These are phyloP conservation scores for Solanum stenotomum DNA, from an alignment of 257 asterid species.

Conservation along the genomic window DNA sequence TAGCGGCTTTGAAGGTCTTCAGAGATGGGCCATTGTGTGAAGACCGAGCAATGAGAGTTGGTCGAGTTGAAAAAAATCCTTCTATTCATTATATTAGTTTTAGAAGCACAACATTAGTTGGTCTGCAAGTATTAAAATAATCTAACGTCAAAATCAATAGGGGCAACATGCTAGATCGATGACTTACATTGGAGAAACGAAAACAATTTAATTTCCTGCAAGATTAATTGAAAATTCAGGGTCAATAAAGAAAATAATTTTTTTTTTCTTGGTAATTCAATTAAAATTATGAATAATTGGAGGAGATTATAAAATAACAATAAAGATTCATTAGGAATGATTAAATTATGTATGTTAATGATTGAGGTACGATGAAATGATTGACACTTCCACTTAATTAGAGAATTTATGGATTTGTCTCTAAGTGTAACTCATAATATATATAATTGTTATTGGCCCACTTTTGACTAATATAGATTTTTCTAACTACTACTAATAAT, in stretches of 20 bases:
- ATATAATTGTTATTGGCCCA: neutral
- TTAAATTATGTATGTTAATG: neutral
- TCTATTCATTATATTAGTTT: too few species aligned
- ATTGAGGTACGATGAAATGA: neutral
- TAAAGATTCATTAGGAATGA: neutral
- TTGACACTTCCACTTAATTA: neutral
- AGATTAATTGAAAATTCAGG: neutral
- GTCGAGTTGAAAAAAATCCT: too few species aligned
- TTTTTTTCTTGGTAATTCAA: too few species aligned
- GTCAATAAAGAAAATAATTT: neutral
- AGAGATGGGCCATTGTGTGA: too few species aligned
- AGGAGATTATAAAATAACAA: neutral
- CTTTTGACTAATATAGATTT: neutral
- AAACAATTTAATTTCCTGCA: conserved; percentile 70
- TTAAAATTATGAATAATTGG: neutral
- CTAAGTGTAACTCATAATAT: neutral
- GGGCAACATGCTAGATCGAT: neutral
- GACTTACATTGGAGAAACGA: conserved; percentile 73
- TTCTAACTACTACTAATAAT: neutral
- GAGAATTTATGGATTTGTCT: neutral
- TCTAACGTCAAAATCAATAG: neutral
- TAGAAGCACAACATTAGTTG: too few species aligned
- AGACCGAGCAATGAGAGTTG: too few species aligned
- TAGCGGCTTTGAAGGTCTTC: too few species aligned
- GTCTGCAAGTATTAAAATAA: conserved; percentile 24